A percentile compares a stretch with the other conserved stretches of the same genome.
Evolutionary conservation across 139 green algal species (phyloP).

Genomic region (Picochlorum sp.): DNA sequence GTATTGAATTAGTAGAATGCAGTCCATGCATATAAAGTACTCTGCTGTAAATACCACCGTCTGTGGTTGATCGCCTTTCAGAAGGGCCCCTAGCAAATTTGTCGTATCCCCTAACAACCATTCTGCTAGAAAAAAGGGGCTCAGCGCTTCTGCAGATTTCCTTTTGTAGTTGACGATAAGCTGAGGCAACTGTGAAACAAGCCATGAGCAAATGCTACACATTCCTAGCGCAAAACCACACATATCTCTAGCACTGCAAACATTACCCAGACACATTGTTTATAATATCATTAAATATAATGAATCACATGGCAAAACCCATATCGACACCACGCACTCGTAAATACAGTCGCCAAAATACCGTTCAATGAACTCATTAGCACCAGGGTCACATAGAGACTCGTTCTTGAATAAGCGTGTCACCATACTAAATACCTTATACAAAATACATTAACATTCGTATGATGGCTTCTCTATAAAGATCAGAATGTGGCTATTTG

Average conservation of each 20-base stretch:
- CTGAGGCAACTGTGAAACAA: conserved; percentile 67
- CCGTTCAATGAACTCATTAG: conserved; percentile 6
- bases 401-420: background rate
- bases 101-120: conserved; percentile 65
- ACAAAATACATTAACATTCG: too few species aligned
- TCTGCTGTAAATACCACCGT: conserved; percentile 58
- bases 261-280: background rate
- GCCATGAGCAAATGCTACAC: conserved; percentile 44
- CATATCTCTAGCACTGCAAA: conserved; percentile 33
- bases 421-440: background rate
- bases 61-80: conserved; percentile 71
- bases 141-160: conserved; percentile 65
- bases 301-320: background rate
- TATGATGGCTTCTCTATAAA: too few species aligned
- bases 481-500: too few species aligned
- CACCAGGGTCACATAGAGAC: conserved; percentile 9
- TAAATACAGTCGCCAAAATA: conserved; percentile 24
- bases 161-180: conserved; percentile 69
- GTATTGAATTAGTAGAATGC: conserved; percentile 12
- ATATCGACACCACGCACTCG: background rate
- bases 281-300: background rate
- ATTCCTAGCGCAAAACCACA: conserved; percentile 50
- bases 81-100: conserved; percentile 72
- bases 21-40: conserved; percentile 29
- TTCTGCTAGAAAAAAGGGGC: conserved; percentile 74